Evolutionary conservation across 495 filamentous ascomycete genomes (phyloP), one percentile per base, ranked within the genome.

Genomic region (Daldinia grandis): DNA sequence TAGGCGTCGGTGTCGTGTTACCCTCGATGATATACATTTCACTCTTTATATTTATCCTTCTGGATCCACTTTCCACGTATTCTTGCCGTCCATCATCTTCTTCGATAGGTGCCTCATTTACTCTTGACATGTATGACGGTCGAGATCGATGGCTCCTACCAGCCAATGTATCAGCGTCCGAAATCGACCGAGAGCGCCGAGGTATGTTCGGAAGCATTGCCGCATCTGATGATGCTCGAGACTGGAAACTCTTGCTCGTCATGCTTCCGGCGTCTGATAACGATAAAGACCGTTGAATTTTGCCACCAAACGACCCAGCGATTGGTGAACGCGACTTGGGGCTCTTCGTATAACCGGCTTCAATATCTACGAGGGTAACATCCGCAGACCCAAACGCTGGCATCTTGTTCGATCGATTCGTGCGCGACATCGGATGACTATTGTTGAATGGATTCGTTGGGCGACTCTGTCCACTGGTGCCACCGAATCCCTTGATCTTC

Each of bases 401-500:
- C 70, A 76, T 76, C 57, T 73, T 74, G 37, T 54, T 58, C 42
- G 68, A 69, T 58, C 42, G 57, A 4, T 57, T 62, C 21, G 62
- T 69, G 31, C 74, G 74, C 15, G 72, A 74, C 33, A 66, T 35
- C 15, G 69, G 63, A 28, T 74, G 47, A 19, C 49, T 68, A 25
- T 65, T 62, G 25, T 64, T 64, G 25, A 51, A 40, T 4, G 44
- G 40, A 15, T 47, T 58, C 8, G 76, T 69, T 15, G 54, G 40
- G 14, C 64, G 73, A 31, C 76, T 77, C 8, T 66, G 62, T 42
- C 74, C 76, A 35, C 61, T 75, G 3, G 76, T 62, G 2, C 73
- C 66, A 56, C 73, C 68, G 50, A 81, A 82, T 1, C 80, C 81
- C 7, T 27, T 69, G 17, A 81, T 50, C 33, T 71, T 72, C 73